Evolutionary conservation across 2,329 filamentous ascomycete species (phyloP), one percentile per base, ranked within the genome.

Genomic region (Pestalotiopsis sp.): DNA sequence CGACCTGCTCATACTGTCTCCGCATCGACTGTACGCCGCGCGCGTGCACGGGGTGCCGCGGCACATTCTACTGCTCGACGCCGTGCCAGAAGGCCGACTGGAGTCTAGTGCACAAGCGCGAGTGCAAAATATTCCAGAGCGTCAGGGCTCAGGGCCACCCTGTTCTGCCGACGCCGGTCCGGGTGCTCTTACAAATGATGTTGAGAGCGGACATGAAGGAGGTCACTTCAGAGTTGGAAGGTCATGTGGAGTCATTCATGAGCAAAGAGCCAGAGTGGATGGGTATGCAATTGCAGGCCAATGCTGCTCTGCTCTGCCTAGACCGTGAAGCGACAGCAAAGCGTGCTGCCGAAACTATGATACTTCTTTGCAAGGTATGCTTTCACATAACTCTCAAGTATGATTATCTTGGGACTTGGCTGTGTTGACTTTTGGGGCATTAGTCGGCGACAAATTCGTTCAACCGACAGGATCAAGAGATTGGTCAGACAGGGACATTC

Each of bases 371-470:
- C 27, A 31, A 31, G 27, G 27, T 31, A 31, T 31, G 27, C 27
- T 31, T 9, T 31, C 27, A 6, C 27, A 31, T 31, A 7, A 31
- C 27, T 31, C 5, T 31, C 27, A 31, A 31, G 27, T 9, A 31
- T 9, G 27, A 31, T 31, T 7, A 31, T 9, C 27, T 31, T 7
- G 7, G 6, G 27, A 31, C 27, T 31, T 31, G 27, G 1, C 27
- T 7, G 27, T 31, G 27, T 31, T 31, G 27, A 31, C 27, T 9
- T 31, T 31, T 31, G 6, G 27, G 27, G 27, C 27, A 14, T 4
- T 14, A 14, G 17, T 60, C 68, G 90, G 88, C 84, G 90, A 69
- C 84, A 89, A 91, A 91, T 77, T 83, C 87, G 3, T 91, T 91
- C 75, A 87, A 88, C 73, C 81, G 86, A 66, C 80, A 81, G 36